These are phyloP conservation scores for Cyclotella distinguenda DNA, from an alignment of 108 stramenopile species.

Conservation along the genomic window DNA sequence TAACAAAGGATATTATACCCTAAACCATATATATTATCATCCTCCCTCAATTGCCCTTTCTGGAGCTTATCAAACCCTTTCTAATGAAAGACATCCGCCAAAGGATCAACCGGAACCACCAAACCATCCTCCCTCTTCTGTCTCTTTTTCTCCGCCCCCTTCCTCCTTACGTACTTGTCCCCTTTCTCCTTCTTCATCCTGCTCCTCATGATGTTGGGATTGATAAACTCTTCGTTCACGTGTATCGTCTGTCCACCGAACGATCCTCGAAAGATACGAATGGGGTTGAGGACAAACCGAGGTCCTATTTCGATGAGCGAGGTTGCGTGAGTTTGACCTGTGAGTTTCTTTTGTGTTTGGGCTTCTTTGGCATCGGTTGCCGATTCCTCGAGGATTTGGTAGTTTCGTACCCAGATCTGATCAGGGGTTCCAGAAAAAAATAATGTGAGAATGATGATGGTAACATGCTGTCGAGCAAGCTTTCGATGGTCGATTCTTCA, in stretches of 20 bases:
- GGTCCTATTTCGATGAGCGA: conserved; percentile 99
- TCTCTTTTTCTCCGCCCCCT: conserved; percentile 75
- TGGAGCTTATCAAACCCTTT: too few species aligned
- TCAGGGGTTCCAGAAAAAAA: neutral
- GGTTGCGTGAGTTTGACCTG: conserved; percentile 71
- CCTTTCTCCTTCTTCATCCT: conserved; percentile 78
- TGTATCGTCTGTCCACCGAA: conserved; percentile 98
- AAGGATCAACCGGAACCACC: conserved; percentile 76
- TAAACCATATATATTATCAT: too few species aligned
- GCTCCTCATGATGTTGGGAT: conserved; percentile 89
- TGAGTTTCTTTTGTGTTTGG: conserved; percentile 69
- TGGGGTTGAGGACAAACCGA: conserved; percentile 95
- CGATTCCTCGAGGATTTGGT: conserved; percentile 94
- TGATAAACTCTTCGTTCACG: conserved; percentile 89
- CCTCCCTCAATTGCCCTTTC: too few species aligned
- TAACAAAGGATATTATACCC: too few species aligned
- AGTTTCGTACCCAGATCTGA: conserved; percentile 98
- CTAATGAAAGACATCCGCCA: conserved; percentile 73
- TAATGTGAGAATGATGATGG: neutral
- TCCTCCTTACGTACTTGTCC: conserved; percentile 69
- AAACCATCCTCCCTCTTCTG: conserved; percentile 71
- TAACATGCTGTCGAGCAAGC: neutral
- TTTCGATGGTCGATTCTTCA: neutral
- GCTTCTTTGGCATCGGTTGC: conserved; percentile 81
- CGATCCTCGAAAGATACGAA: conserved; percentile 95